A percentile compares a stretch with the other conserved stretches of the same genome.
Evolutionary conservation across 108 stramenopile genomes (phyloP).

Genomic region (Nitzschia palea): DNA sequence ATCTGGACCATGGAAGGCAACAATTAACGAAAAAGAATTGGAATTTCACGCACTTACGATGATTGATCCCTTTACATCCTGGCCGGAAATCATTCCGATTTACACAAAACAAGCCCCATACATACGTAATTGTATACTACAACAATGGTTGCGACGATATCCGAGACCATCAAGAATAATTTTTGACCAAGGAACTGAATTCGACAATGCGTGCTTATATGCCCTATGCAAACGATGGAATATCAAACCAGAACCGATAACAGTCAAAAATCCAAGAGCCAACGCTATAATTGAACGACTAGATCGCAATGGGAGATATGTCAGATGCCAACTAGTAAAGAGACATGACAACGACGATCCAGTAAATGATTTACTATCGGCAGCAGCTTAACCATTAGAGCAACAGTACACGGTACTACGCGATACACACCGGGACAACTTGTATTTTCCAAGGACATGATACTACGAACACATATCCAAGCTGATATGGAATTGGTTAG

Average conservation of each 20-base stretch:
- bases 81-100: too few relatives aligned
- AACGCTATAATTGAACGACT: constrained; percentile 38
- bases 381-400: constrained; percentile 2
- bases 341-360: background rate
- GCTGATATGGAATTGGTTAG: too few relatives aligned
- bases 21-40: background rate
- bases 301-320: constrained; percentile 28
- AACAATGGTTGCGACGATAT: constrained; percentile 13
- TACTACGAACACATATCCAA: constrained; percentile 3
- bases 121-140: background rate
- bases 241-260: constrained; percentile 20
- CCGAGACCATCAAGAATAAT: constrained; percentile 35
- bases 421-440: constrained; percentile 26
- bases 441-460: constrained; percentile 33
- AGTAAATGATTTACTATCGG: background rate
- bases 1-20: too few relatives aligned
- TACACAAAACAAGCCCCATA: too few relatives aligned
- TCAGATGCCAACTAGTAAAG: background rate
- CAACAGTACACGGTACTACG: constrained; percentile 14
- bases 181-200: too few relatives aligned
- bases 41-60: constrained; percentile 46
- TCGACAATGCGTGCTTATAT: constrained; percentile 22
- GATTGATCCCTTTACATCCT: too few relatives aligned
- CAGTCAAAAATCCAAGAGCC: constrained; percentile 42
- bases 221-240: constrained; percentile 25